These are phyloP conservation scores for Pythium scleroteichum DNA, from an alignment of 352 stramenopile genomes.

Conservation along the genomic window DNA sequence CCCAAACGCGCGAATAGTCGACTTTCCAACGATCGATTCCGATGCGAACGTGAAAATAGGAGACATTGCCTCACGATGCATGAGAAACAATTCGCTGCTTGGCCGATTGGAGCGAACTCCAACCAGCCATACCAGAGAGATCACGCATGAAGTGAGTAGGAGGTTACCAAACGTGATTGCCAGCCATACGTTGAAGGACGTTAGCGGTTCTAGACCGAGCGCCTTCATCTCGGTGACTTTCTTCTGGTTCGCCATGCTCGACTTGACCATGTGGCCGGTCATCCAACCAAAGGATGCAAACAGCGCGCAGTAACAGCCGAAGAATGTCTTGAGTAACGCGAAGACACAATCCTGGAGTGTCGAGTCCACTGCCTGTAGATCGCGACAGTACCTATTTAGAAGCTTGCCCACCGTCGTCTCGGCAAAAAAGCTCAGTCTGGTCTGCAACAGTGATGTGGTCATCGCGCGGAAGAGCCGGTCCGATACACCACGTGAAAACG, in stretches of 20 bases:
- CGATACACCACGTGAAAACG: slow-evolving; percentile 20
- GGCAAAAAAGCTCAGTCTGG: slow-evolving; percentile 29
- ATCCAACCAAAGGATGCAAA: slow-evolving; percentile 43
- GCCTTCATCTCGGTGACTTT: slow-evolving; percentile 19
- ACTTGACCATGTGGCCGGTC: slow-evolving; percentile 38
- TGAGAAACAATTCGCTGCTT: slow-evolving; percentile 36
- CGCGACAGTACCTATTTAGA: slow-evolving; percentile 29
- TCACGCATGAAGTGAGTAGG: slow-evolving; percentile 25
- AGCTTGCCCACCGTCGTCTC: slow-evolving; percentile 29
- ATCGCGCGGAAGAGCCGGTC: slow-evolving; percentile 29
- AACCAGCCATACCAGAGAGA: slow-evolving; percentile 32
- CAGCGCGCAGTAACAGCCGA: slow-evolving; percentile 35
- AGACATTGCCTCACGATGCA: slow-evolving; percentile 33
- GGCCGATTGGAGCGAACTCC: slow-evolving; percentile 35
- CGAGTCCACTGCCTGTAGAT: slow-evolving; percentile 38
- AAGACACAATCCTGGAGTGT: slow-evolving; percentile 28
- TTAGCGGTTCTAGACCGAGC: slow-evolving; percentile 18
- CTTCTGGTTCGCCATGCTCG: not conserved
- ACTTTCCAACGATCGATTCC: slow-evolving; percentile 26
- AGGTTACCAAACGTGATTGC: slow-evolving; percentile 31
- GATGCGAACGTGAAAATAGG: slow-evolving; percentile 33
- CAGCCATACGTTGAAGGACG: slow-evolving; percentile 27
- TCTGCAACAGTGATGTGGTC: slow-evolving; percentile 24
- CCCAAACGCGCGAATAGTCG: slow-evolving; percentile 28
- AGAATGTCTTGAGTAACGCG: slow-evolving; percentile 33